These are phyloP conservation scores for Streptanthus diversifolius DNA, from an alignment of 345 rosid species.

Conservation along the genomic window DNA sequence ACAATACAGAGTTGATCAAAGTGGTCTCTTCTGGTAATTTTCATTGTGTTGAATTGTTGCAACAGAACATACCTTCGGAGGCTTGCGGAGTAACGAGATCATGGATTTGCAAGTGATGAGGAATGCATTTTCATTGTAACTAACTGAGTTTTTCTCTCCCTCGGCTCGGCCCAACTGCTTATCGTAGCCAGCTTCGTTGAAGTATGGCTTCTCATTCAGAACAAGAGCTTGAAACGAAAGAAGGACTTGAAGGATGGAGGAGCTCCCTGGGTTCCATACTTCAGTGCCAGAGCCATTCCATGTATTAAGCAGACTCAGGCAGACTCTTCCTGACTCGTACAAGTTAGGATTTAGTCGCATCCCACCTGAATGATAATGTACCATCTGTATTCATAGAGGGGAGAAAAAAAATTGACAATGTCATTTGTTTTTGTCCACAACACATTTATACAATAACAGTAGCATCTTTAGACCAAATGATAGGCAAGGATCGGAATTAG, in stretches of 20 bases:
- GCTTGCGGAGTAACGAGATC: constrained; percentile 61
- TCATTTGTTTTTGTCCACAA: background rate
- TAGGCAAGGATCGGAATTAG: background rate
- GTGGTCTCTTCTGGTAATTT: background rate
- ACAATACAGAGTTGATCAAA: constrained; percentile 19
- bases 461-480: background rate
- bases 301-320: constrained; percentile 88
- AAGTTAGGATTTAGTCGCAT: constrained; percentile 87
- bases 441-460: background rate
- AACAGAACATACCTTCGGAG: constrained; percentile 63
- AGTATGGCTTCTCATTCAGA: constrained; percentile 95
- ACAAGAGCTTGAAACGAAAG: constrained; percentile 95
- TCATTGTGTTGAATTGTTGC: constrained; percentile 1
- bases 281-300: constrained; percentile 89
- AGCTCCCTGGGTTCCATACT: constrained; percentile 79
- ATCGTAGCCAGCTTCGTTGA: constrained; percentile 94
- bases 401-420: background rate
- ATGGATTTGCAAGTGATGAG: constrained; percentile 83
- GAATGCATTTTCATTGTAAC: constrained; percentile 84
- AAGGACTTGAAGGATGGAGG: constrained; percentile 86
- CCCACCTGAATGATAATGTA: constrained; percentile 83
- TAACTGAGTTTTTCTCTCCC: constrained; percentile 87
- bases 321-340: constrained; percentile 86
- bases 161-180: constrained; percentile 74
- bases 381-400: constrained; percentile 48